These are phyloP conservation scores for Artemisia tridentata DNA, from an alignment of 129 eudicot genomes.

Conservation along the genomic window DNA sequence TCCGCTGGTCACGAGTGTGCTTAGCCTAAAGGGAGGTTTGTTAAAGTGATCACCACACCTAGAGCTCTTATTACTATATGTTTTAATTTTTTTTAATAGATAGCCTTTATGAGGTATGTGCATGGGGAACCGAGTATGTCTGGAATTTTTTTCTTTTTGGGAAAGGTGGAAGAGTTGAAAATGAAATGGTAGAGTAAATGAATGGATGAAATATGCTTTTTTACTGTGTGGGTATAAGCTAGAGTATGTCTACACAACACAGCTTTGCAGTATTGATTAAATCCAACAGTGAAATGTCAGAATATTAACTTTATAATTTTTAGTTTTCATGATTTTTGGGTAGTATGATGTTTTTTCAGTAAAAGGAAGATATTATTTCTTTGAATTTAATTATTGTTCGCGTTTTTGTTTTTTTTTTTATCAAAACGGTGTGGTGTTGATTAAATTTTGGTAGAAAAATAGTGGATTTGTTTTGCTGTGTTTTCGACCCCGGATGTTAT, in stretches of 20 bases:
- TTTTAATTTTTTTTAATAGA: background rate
- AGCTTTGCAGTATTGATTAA: slow-evolving; percentile 1
- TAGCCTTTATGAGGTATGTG: background rate
- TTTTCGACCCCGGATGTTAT: background rate
- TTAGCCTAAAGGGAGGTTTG: too few relatives aligned
- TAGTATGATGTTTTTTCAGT: too few relatives aligned
- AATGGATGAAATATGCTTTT: slow-evolving; percentile 27
- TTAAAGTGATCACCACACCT: too few relatives aligned
- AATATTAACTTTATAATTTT: too few relatives aligned
- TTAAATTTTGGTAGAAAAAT: too few relatives aligned
- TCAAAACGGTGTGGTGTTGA: background rate
- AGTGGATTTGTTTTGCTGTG: background rate
- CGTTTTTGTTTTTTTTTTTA: background rate
- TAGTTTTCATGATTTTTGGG: background rate
- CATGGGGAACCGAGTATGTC: slow-evolving; percentile 14
- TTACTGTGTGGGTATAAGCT: slow-evolving; percentile 12
- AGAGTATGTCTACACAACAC: background rate
- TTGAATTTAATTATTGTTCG: background rate
- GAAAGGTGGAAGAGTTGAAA: slow-evolving; percentile 16
- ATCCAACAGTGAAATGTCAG: too few relatives aligned
- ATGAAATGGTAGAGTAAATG: slow-evolving; percentile 20
- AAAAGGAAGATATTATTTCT: too few relatives aligned
- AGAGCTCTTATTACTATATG: too few relatives aligned
- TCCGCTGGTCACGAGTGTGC: too few relatives aligned
- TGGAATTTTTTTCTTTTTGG: slow-evolving; percentile 13